Percentiles rank a stretch among this genome's conserved stretches.
Evolutionary conservation across 805 yeast species (phyloP).

Genomic region (Candida sonorensis): DNA sequence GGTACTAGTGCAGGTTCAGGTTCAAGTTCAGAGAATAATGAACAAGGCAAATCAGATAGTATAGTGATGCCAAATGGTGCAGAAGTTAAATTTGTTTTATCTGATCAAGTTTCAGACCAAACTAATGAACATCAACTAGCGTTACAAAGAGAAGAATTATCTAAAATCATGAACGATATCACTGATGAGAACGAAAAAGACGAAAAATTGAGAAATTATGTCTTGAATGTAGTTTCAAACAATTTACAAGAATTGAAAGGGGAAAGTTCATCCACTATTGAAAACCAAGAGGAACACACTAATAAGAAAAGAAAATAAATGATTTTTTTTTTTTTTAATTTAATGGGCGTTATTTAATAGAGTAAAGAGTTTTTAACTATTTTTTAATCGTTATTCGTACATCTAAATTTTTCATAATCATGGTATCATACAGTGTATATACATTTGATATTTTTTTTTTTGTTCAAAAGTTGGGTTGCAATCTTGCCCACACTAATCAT

Average conservation of each 20-base stretch:
- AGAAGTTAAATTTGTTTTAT: constrained; percentile 51
- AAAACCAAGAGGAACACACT: too few relatives aligned
- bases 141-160: constrained; percentile 56
- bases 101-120: constrained; percentile 33
- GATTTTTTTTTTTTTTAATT: not conserved
- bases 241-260: constrained; percentile 19
- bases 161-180: constrained; percentile 45
- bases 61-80: constrained; percentile 29
- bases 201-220: constrained; percentile 61
- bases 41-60: too few relatives aligned
- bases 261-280: too few relatives aligned
- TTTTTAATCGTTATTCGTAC: too few relatives aligned
- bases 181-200: constrained; percentile 72
- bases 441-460: too few relatives aligned
- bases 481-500: too few relatives aligned
- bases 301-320: constrained; percentile 18
- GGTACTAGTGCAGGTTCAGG: not conserved
- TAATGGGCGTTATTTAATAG: too few relatives aligned
- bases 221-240: constrained; percentile 57
- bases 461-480: too few relatives aligned
- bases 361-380: too few relatives aligned
- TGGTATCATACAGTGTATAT: too few relatives aligned
- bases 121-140: constrained; percentile 37
- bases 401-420: too few relatives aligned
- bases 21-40: not conserved